These are phyloP conservation scores for Diaporthe caulivora DNA, from an alignment of 2,329 filamentous ascomycete genomes.

Conservation along the genomic window DNA sequence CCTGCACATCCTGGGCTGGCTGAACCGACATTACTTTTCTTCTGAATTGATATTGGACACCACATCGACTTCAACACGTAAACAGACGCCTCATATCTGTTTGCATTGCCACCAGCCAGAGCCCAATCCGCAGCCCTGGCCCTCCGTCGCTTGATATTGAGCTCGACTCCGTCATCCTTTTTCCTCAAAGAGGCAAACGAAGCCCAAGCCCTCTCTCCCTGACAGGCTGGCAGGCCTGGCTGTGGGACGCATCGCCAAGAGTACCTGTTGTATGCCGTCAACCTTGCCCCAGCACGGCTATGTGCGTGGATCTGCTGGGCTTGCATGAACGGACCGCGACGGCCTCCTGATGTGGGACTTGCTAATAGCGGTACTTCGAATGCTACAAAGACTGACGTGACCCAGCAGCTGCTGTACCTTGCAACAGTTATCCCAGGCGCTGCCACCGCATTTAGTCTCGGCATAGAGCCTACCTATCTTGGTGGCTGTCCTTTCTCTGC, in stretches of 20 bases:
- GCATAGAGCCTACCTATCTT: not conserved
- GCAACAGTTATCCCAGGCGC: not conserved
- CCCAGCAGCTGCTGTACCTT: not conserved
- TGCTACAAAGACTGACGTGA: not conserved
- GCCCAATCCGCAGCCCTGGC: not conserved
- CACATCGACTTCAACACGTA: not conserved
- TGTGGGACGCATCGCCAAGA: not conserved
- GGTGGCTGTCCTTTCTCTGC: not conserved
- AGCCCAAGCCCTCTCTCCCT: too few species aligned
- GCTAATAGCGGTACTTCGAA: too few species aligned
- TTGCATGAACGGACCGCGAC: constrained; percentile 23
- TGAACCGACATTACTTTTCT: too few species aligned
- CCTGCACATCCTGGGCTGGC: too few species aligned
- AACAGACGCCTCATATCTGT: not conserved
- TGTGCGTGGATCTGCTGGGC: not conserved
- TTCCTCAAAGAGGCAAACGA: not conserved
- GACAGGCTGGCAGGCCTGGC: not conserved
- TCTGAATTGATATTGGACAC: too few species aligned
- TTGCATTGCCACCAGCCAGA: not conserved
- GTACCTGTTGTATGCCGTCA: not conserved
- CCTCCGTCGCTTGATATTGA: not conserved
- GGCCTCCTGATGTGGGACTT: not conserved
- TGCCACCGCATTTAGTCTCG: not conserved
- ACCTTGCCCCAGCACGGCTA: not conserved
- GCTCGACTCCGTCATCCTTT: not conserved